Base-by-base conservation (phyloP, 2,329 filamentous ascomycete genomes). In the Neopestalotiopsis sp. region DNA sequence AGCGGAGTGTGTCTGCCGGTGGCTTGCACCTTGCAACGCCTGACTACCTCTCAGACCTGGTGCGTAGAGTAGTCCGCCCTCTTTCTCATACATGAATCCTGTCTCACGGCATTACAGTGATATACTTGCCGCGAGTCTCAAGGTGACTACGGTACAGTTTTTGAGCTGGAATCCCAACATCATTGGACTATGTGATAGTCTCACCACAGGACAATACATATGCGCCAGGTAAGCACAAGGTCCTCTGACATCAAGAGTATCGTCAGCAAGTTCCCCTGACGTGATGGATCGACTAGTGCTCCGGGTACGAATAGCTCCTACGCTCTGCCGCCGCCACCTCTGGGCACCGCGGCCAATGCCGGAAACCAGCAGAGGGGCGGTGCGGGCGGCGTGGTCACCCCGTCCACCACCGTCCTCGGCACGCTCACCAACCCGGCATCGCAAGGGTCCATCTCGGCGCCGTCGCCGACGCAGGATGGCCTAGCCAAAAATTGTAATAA, bases 381-480 rank as follows among this genome's bases (percentile, higher is more conserved):
- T 4, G 53, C 53, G 4, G 56, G 65, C 12, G 65, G 65, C 34
- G 14, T 67, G 1, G 65, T 67, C 9, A 67, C 65, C 7, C 65
- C 65, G n/a, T 30, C 20, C n/a, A 59, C 65, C 4, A 67, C 65
- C 2, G 57, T 67, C 7, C 20, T 53, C 10, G 49, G 45, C 13
- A 67, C 65, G 10, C 24, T 45, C 6, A 32, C 5, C 17, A 32
- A 59, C 38, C n/a, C 53, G 6, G 65, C n/a, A 13, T 67, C 65
- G 28, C 58, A 65, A 12, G 67, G 68, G 4, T 58, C 65, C 17
- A 65, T 66, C 10, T 58, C 67, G 4, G 66, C 45, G 1, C 71
- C 66, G 7, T 69, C 56, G 17, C 67, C 68, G 17, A 65, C 68
- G n/a, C 68, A 71, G 28, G 62, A 68, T 67, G 57, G 68, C 66